A percentile compares a stretch with the other conserved stretches of the same genome.
Conservation (phyloP, 768 basidiomycete species). For the Naematelia aurantialba region DNA sequence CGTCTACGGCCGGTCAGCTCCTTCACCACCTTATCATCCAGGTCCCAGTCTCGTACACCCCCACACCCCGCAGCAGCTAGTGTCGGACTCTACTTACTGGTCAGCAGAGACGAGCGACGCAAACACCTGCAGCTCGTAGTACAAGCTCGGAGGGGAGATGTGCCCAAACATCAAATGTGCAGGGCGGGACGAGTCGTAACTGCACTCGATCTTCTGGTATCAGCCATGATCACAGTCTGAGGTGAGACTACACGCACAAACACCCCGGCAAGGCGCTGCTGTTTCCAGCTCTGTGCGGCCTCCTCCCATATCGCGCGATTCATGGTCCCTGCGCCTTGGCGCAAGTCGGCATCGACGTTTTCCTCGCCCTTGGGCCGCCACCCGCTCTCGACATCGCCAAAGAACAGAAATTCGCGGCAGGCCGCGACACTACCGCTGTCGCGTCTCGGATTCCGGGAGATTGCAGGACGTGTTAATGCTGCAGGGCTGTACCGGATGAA, state of each 20-base stretch:
- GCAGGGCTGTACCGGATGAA: constrained; percentile 66
- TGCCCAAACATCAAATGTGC: constrained; percentile 76
- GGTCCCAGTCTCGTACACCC: too few relatives aligned
- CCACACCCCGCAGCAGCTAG: too few relatives aligned
- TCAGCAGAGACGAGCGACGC: constrained; percentile 46
- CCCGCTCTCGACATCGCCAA: constrained; percentile 82
- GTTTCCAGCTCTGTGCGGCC: constrained; percentile 70
- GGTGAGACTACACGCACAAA: constrained; percentile 67
- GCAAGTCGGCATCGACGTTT: constrained; percentile 7
- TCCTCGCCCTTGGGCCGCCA: constrained; percentile 11
- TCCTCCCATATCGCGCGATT: constrained; percentile 73
- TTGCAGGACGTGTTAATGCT: constrained; percentile 29
- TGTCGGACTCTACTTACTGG: neutral
- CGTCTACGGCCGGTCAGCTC: constrained; percentile 10
- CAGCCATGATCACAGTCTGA: neutral
- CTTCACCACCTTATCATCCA: too few relatives aligned
- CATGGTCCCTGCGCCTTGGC: constrained; percentile 39
- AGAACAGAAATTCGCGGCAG: constrained; percentile 73
- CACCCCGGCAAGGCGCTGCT: constrained; percentile 63
- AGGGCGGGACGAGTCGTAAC: constrained; percentile 70
- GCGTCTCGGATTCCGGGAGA: neutral
- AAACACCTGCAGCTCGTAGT: constrained; percentile 63
- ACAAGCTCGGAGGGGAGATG: constrained; percentile 73
- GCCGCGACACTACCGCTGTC: constrained; percentile 1
- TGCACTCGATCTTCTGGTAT: constrained; percentile 66